These are phyloP conservation scores for Lentinula guzmanii DNA, from an alignment of 768 basidiomycete species.

Conservation along the genomic window DNA sequence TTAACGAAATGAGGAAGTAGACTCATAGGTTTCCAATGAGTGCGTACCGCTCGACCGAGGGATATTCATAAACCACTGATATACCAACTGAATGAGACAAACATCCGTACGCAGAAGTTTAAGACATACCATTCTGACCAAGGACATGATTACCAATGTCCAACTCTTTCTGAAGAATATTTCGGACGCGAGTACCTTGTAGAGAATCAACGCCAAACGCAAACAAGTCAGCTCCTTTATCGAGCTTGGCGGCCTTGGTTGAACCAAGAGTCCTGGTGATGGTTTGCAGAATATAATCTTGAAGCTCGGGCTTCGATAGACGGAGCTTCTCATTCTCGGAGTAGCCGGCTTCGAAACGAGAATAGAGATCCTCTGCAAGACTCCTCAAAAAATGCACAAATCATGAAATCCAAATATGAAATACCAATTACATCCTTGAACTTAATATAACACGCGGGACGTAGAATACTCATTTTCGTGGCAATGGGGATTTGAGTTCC, in stretches of 20 bases:
- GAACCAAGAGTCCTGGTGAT: slow-evolving; percentile 29
- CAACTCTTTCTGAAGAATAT: slow-evolving; percentile 35
- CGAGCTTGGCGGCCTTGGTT: slow-evolving; percentile 21
- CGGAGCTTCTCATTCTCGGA: slow-evolving; percentile 19
- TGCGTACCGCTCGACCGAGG: slow-evolving; percentile 32
- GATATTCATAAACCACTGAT: slow-evolving; percentile 45
- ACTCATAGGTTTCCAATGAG: not conserved
- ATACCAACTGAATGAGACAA: slow-evolving; percentile 9
- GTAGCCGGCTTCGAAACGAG: slow-evolving; percentile 35
- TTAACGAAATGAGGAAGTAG: not conserved
- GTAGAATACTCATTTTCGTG: slow-evolving; percentile 44
- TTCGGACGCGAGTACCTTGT: slow-evolving; percentile 45
- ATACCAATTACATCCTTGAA: slow-evolving; percentile 40
- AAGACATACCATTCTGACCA: slow-evolving; percentile 25
- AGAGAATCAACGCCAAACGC: slow-evolving; percentile 50
- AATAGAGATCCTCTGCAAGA: slow-evolving; percentile 24
- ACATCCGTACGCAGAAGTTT: not conserved
- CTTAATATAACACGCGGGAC: slow-evolving; percentile 43
- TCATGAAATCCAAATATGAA: slow-evolving; percentile 9
- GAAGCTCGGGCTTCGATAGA: slow-evolving; percentile 21
- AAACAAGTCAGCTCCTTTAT: slow-evolving; percentile 33
- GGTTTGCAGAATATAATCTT: slow-evolving; percentile 27
- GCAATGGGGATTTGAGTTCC: slow-evolving; percentile 44
- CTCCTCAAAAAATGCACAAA: not conserved
- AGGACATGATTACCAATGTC: slow-evolving; percentile 23